Evolutionary conservation across 345 rosid genomes (phyloP), one percentile per base, ranked within the genome.

Genomic region (Firmiana major): DNA sequence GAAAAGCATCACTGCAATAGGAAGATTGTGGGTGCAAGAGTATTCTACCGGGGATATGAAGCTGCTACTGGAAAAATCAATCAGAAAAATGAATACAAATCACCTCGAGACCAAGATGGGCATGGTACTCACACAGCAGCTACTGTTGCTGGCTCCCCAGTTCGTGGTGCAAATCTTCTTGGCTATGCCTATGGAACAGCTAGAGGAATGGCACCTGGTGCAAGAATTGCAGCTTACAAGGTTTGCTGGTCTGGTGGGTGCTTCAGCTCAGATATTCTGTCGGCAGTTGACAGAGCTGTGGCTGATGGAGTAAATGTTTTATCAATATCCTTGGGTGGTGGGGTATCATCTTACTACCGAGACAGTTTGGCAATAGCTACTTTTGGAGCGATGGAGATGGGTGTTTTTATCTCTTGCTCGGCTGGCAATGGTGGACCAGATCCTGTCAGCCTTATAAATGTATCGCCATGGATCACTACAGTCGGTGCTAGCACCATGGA

Each of bases 91-190:
- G 98, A 96, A 82, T 92, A 88, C 53, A 91, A 84, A 71, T 89
- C 97, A 28, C 87, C 96, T 0, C 84, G 96, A 78, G 98, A 93
- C 74, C 80, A 76, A 77, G 89, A 87, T n/a, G 97, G 95, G 60
- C 98, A 93, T 49, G 95, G 98, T 2, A 89, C 98, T 70, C 95
- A 91, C 79, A 92, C 98, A 4, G 90, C 98, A 31, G 92, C 91
- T 0, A 93, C 92, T 0, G 92, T 92, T 7, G 93, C 90, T 24
- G 97, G 97, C 8, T 82, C 88, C 26, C 87, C 90, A 0, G 97
- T 93, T 1, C 83, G 12, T 0, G 89, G 88, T 16, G 95, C 95
- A 1, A 87, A 86, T 59, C 88, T 93, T 54, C 77, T 89, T 0
- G 97, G 97, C 0, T 92, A 85, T 31, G 98, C 98, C 21, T 81